Percentiles rank a stretch among this genome's conserved stretches.
Conservation (phyloP, 2,329 filamentous ascomycete genomes). For the Drechslerella stenobrocha region DNA sequence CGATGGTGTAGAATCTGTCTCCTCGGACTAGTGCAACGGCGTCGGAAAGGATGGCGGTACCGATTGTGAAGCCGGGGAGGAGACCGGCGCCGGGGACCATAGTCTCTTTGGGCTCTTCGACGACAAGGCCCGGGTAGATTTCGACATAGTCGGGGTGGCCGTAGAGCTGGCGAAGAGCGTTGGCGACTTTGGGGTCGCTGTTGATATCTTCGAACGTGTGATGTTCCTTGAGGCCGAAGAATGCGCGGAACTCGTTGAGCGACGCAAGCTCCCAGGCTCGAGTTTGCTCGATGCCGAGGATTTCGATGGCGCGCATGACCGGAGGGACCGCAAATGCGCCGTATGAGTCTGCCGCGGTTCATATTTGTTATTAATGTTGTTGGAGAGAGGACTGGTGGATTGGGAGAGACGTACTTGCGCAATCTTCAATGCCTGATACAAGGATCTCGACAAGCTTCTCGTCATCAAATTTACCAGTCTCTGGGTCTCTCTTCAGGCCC, state of each 20-base stretch:
- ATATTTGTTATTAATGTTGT: background rate
- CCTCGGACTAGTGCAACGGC: constrained; percentile 64
- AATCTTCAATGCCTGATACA: constrained; percentile 65
- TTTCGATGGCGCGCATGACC: constrained; percentile 65
- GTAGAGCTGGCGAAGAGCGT: constrained; percentile 64
- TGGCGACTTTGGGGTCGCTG: constrained; percentile 62
- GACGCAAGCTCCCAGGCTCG: constrained; percentile 66
- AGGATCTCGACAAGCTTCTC: constrained; percentile 64
- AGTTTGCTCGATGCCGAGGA: constrained; percentile 66
- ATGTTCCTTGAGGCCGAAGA: constrained; percentile 65
- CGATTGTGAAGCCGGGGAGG: constrained; percentile 62
- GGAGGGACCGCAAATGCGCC: constrained; percentile 60
- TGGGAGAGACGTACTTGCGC: constrained; percentile 61
- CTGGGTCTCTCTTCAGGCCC: constrained; percentile 59
- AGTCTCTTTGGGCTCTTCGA: constrained; percentile 63
- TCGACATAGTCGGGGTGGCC: constrained; percentile 69
- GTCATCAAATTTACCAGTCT: constrained; percentile 63
- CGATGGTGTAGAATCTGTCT: constrained; percentile 64
- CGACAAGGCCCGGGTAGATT: constrained; percentile 69
- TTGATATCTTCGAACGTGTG: constrained; percentile 65
- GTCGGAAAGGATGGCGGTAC: constrained; percentile 64
- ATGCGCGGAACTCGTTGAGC: constrained; percentile 68
- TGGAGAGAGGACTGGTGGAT: background rate
- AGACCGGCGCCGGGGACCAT: constrained; percentile 62
- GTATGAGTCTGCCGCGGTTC: constrained; percentile 27